Evolutionary conservation across 2,329 filamentous ascomycete species (phyloP), one percentile per base, ranked within the genome.

Genomic region (Sclerotinia glacialis): DNA sequence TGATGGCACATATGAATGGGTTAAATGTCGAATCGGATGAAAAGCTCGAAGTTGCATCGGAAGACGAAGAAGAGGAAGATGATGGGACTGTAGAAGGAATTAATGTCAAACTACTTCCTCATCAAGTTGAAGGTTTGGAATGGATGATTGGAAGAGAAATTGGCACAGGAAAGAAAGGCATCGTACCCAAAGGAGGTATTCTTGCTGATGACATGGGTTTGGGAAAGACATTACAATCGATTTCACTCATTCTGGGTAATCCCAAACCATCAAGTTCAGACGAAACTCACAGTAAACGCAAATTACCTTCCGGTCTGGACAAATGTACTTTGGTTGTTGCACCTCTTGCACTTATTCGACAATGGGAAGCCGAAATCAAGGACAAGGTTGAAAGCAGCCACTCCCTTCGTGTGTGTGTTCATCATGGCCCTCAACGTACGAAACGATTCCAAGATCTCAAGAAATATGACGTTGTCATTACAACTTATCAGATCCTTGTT

Each of bases 141-240:
- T 99, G 95, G 94, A 97, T 99, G 92, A 89, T 86, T 66, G 91
- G 93, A 67, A 92, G 96, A 74, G 95, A 99, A 79, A 88, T 92
- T 14, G 93, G 94, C 2, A 87, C 88, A 23, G 87, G 91, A 68
- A 97, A 95, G 80, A 90, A 89, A 72, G 91, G 91, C 67, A 86
- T 81, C 69, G 85, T 96, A 12, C 93, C 94, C 40, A 95, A 96
- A 73, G 95, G 95, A 46, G 95, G 95, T 23, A 96, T 99, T 70
- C 84, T 99, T 46, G 95, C 95, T 23, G 95, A 99, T 74, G 95
- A 99, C 76, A 96, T 98, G 94, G 94, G 94, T 71, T 82, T 98
- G 18, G 95, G 95, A 67, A 99, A 99, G 82, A 99, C 95, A 0
- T 85, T 99, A 18, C 95, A 99, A 79, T 92, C 93, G 1, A 91